Percentiles rank a stretch among this genome's conserved stretches.
phyloP scores from a whole-genome alignment of 164 flowering plant genomes.

The Macadamia tetraphylla region DNA sequence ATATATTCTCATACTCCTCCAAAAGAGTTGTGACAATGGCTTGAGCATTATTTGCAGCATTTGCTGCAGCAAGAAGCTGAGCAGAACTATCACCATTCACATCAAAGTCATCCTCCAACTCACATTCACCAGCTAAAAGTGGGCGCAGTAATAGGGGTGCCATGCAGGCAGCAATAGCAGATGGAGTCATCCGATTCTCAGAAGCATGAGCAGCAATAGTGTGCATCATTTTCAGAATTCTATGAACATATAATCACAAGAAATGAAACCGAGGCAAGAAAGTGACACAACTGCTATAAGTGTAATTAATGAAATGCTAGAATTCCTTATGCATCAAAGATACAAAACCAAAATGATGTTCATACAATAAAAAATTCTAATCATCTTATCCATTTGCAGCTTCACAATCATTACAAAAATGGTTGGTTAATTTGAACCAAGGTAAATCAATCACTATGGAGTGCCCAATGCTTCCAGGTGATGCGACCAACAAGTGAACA shows the following conservation, averaged over 20 bases:
- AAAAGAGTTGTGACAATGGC: slow-evolving; percentile 77
- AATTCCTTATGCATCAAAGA: too few species aligned
- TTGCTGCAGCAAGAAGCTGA: slow-evolving; percentile 99
- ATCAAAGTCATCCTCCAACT: slow-evolving; percentile 85
- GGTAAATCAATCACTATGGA: too few species aligned
- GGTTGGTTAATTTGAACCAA: too few species aligned
- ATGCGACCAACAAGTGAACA: too few species aligned
- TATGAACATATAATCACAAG: slow-evolving; percentile 19
- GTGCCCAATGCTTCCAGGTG: too few species aligned
- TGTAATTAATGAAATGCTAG: not conserved
- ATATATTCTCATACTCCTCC: slow-evolving; percentile 90
- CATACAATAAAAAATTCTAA: too few species aligned
- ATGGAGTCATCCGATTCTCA: slow-evolving; percentile 89
- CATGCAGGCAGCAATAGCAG: slow-evolving; percentile 99
- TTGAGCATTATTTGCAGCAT: slow-evolving; percentile 98
- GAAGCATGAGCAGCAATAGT: slow-evolving; percentile 68
- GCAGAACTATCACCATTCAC: slow-evolving; percentile 76
- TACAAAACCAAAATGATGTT: too few species aligned
- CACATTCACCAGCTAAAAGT: slow-evolving; percentile 96
- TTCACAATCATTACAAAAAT: too few species aligned
- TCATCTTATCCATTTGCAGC: too few species aligned
- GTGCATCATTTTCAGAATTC: slow-evolving; percentile 97
- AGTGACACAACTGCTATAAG: not conserved
- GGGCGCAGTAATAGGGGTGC: slow-evolving; percentile 95
- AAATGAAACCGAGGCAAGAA: not conserved